phyloP scores from a whole-genome alignment of 2,329 filamentous ascomycete species.

The Aspergillus fischeri region DNA sequence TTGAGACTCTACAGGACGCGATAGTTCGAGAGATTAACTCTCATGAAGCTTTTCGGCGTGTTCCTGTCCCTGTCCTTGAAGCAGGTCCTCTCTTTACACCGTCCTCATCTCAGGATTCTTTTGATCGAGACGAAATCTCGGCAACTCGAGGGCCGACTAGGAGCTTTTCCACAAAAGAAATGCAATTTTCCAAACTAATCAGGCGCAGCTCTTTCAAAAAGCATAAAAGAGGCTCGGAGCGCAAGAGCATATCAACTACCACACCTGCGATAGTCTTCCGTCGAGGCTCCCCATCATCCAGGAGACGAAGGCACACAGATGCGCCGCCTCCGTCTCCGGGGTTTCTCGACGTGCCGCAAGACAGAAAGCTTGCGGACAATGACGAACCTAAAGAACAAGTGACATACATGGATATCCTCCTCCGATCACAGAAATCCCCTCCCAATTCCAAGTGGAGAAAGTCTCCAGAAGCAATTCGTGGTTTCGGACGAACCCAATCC shows the following conservation, averaged over 20 bases:
- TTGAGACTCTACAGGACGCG: constrained; percentile 40
- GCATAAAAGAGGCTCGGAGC: constrained; percentile 24
- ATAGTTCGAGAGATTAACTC: constrained; percentile 44
- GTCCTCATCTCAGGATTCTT: constrained; percentile 20
- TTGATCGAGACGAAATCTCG: constrained; percentile 13
- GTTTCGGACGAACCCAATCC: constrained; percentile 12
- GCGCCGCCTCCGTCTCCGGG: constrained; percentile 33
- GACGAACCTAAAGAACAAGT: constrained; percentile 15
- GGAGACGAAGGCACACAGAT: constrained; percentile 38
- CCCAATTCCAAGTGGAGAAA: constrained; percentile 1
- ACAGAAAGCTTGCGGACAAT: constrained; percentile 1
- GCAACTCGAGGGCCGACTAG: constrained; percentile 16
- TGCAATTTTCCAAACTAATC: constrained; percentile 27
- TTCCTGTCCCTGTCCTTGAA: constrained; percentile 29
- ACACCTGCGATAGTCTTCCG: constrained; percentile 19
- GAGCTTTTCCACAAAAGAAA: constrained; percentile 27
- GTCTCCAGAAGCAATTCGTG: constrained; percentile 1
- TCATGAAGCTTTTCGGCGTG: constrained; percentile 38
- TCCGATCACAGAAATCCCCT: constrained; percentile 17
- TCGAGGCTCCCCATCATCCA: constrained; percentile 15
- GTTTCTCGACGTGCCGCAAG: constrained; percentile 22
- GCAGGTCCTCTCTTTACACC: constrained; percentile 34
- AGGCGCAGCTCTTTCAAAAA: constrained; percentile 30
- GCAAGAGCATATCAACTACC: constrained; percentile 28
- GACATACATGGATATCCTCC: constrained; percentile 28